These are phyloP conservation scores for Arachis monticola DNA, from an alignment of 331 rosid genomes.

Conservation along the genomic window DNA sequence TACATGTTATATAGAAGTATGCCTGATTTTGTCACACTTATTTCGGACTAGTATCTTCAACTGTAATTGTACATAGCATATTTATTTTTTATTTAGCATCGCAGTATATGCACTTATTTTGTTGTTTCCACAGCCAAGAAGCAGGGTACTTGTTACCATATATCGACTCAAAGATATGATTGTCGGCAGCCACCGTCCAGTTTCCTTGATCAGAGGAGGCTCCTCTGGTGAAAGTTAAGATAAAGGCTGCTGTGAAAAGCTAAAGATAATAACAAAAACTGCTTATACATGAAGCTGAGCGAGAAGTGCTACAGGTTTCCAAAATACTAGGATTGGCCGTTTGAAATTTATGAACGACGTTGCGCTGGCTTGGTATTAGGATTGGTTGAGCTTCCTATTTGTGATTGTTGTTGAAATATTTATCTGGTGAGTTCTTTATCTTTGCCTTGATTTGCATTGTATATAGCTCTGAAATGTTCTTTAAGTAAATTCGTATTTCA, in stretches of 20 bases:
- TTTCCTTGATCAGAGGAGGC: constrained; percentile 66
- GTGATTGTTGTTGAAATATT: constrained; percentile 40
- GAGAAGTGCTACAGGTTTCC: constrained; percentile 26
- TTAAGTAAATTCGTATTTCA: constrained; percentile 27
- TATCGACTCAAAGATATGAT: constrained; percentile 78
- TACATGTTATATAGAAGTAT: not conserved
- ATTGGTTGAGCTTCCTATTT: constrained; percentile 43
- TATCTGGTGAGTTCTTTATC: constrained; percentile 41
- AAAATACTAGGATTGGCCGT: too few relatives aligned
- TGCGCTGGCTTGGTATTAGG: constrained; percentile 39
- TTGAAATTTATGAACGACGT: too few relatives aligned
- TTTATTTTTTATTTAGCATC: not conserved
- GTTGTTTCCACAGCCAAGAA: constrained; percentile 51
- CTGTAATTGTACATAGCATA: not conserved
- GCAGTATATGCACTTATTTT: constrained; percentile 7
- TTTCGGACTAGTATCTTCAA: not conserved
- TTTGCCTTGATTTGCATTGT: constrained; percentile 40
- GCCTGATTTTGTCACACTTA: not conserved
- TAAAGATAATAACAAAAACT: constrained; percentile 70
- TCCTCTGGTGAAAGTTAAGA: constrained; percentile 48
- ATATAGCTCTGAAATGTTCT: constrained; percentile 40
- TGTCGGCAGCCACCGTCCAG: constrained; percentile 72
- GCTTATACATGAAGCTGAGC: constrained; percentile 28
- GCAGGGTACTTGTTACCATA: constrained; percentile 71
- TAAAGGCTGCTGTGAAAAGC: constrained; percentile 33